Evolutionary conservation across 2,329 filamentous ascomycete genomes (phyloP), one percentile per base, ranked within the genome.

Genomic region (Coleophoma eucalyptorum): DNA sequence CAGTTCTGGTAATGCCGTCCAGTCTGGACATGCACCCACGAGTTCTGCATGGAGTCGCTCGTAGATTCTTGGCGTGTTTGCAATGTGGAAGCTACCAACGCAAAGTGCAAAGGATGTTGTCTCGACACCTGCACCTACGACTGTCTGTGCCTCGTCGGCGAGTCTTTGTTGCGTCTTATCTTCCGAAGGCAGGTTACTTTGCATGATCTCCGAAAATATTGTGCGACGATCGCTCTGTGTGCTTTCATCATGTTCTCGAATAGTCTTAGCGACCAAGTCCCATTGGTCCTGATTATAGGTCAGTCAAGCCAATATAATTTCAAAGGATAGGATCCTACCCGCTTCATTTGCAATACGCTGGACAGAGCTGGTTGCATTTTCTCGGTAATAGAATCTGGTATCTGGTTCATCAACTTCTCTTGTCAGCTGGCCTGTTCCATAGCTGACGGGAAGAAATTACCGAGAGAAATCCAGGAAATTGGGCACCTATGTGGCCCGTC

Each of bases 51-150:
- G 59, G 5, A 74, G 54, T 5, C 50, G 55, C 1, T 47, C n/a
- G 1, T 64, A 52, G 5, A 67, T 58, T 0, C 50, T 5, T 0
- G 67, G 63, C 18, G 68, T 59, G 15, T 54, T 50, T 19, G 67
- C 62, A 2, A 72, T 52, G 60, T 68, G 49, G 57, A 64, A 72
- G 4, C 62, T 55, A 10, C 64, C 52, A 16, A 67, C 50, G 4
- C 60, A 51, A 15, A 73, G 57, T 0, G 62, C 57, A 50, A 58
- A 61, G 12, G 57, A 60, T 1, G 60, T 64, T 0, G 68, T 72
- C 40, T 69, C 66, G 32, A 64, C 65, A 3, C 66, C 69, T 5
- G 68, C 69, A 1, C 43, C 49, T n/a, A 56, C 60, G 12, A 66
- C 61, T 1, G 69, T 33, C 1, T 57, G 52, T 15, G 58, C 62